phyloP scores from a whole-genome alignment of 2,329 filamentous ascomycete species.

The Scedosporium boydii region DNA sequence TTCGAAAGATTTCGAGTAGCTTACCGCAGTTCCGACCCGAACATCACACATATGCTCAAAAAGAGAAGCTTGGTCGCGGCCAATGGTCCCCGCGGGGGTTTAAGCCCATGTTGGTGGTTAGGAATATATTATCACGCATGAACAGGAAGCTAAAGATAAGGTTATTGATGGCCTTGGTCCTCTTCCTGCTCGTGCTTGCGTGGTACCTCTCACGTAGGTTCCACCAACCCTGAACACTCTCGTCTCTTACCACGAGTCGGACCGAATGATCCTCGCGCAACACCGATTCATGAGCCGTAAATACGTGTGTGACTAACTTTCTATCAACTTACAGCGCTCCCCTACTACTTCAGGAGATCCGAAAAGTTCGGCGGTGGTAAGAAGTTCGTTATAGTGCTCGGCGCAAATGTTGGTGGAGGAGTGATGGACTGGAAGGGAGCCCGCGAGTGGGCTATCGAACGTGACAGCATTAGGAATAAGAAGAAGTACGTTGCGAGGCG shows the following conservation, averaged over 20 bases:
- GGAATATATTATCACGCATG: slow-evolving; percentile 40
- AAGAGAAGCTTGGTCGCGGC: slow-evolving; percentile 63
- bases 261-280: no score
- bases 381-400: slow-evolving; percentile 88
- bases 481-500: slow-evolving; percentile 75
- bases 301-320: not conserved
- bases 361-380: slow-evolving; percentile 70
- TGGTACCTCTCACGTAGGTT: slow-evolving; percentile 68
- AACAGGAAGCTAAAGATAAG: slow-evolving; percentile 58
- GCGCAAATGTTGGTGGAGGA: slow-evolving; percentile 87
- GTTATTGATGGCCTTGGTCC: slow-evolving; percentile 45
- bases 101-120: slow-evolving; percentile 20
- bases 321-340: slow-evolving; percentile 28
- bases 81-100: slow-evolving; percentile 22
- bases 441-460: slow-evolving; percentile 94
- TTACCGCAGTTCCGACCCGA: slow-evolving; percentile 61
- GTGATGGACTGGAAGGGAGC: slow-evolving; percentile 99
- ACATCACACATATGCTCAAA: slow-evolving; percentile 51
- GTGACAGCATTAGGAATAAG: slow-evolving; percentile 94
- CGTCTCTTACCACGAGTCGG: not conserved
- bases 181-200: slow-evolving; percentile 53
- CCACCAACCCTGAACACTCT: not conserved
- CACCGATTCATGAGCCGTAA: no score
- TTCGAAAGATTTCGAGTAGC: slow-evolving; percentile 69
- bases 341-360: slow-evolving; percentile 60